Evolutionary conservation across 2,329 filamentous ascomycete genomes (phyloP).

Genomic region (Monosporascus sp.): DNA sequence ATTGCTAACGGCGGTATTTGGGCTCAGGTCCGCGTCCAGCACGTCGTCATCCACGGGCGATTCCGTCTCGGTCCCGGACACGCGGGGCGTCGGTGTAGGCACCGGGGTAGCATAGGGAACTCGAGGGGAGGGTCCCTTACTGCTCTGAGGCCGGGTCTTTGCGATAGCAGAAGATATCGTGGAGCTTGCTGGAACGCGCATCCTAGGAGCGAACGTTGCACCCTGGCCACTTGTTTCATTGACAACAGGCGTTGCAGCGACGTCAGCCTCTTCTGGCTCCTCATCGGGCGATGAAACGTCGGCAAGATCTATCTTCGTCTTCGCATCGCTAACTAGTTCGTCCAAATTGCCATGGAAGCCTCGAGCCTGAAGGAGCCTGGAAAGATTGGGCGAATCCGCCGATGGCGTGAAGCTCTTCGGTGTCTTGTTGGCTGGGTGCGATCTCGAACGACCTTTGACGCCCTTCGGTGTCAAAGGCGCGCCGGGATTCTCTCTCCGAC

Average conservation of each 20-base stretch:
- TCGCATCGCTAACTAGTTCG: conserved; percentile 54
- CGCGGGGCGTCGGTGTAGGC: conserved; percentile 28
- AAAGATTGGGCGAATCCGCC: conserved; percentile 60
- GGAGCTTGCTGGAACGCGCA: conserved; percentile 55
- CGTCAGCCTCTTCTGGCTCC: conserved; percentile 46
- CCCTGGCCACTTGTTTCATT: conserved; percentile 37
- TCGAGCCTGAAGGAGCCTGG: conserved; percentile 55
- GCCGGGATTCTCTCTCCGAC: conserved; percentile 45
- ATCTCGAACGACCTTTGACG: conserved; percentile 14
- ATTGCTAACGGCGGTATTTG: conserved; percentile 65
- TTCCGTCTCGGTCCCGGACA: conserved; percentile 15
- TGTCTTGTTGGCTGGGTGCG: conserved; percentile 16
- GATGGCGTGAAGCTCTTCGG: conserved; percentile 46
- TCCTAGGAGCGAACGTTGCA: conserved; percentile 24
- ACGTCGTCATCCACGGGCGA: conserved; percentile 42
- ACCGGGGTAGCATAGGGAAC: conserved; percentile 34
- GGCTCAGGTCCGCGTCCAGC: conserved; percentile 60
- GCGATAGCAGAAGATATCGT: conserved; percentile 45
- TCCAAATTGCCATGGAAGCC: conserved; percentile 57
- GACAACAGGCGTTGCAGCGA: conserved; percentile 32
- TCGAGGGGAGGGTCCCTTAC: conserved; percentile 44
- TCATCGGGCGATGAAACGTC: conserved; percentile 46
- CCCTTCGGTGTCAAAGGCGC: conserved; percentile 38
- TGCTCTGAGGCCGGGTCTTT: conserved; percentile 46
- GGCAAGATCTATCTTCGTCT: conserved; percentile 45